phyloP scores from a whole-genome alignment of 2,329 filamentous ascomycete species.

The Epichloe brachyelytri region DNA sequence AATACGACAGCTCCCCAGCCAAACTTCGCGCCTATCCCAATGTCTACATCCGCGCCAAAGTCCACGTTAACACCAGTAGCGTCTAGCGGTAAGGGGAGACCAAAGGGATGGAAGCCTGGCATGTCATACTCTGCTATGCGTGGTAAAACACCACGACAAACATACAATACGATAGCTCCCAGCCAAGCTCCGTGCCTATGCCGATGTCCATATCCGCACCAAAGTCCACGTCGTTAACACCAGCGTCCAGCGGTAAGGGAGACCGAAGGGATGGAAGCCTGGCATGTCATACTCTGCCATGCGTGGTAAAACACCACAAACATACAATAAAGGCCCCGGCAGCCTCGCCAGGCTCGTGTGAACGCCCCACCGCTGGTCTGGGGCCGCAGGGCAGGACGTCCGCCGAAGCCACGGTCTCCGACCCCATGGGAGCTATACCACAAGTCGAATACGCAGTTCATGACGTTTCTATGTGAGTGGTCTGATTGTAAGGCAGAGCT shows the following conservation, averaged over 20 bases:
- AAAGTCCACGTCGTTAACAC: neutral
- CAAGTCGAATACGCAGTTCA: slow-evolving; percentile 28
- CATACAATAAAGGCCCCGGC: slow-evolving; percentile 6
- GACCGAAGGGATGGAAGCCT: slow-evolving; percentile 33
- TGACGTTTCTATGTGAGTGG: slow-evolving; percentile 49
- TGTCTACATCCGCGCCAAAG: neutral
- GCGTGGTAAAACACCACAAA: slow-evolving; percentile 6
- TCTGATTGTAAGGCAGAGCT: slow-evolving; percentile 43
- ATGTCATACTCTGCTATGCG: slow-evolving; percentile 17
- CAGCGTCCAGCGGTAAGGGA: slow-evolving; percentile 13
- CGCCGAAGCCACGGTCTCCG: slow-evolving; percentile 24
- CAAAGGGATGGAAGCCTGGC: slow-evolving; percentile 29
- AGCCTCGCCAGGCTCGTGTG: slow-evolving; percentile 12
- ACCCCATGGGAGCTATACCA: slow-evolving; percentile 29
- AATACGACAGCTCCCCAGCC: neutral
- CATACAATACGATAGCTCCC: neutral
- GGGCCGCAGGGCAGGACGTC: slow-evolving; percentile 29
- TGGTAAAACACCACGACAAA: slow-evolving; percentile 1
- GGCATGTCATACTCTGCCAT: slow-evolving; percentile 17
- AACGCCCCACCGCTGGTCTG: slow-evolving; percentile 13
- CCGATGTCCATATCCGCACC: neutral
- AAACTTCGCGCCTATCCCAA: neutral
- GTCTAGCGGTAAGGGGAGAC: slow-evolving; percentile 24
- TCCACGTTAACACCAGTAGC: neutral
- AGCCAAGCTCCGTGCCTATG: too few species aligned